Evolutionary conservation across 306 rosid genomes (phyloP).

Genomic region (Quercus wislizeni): DNA sequence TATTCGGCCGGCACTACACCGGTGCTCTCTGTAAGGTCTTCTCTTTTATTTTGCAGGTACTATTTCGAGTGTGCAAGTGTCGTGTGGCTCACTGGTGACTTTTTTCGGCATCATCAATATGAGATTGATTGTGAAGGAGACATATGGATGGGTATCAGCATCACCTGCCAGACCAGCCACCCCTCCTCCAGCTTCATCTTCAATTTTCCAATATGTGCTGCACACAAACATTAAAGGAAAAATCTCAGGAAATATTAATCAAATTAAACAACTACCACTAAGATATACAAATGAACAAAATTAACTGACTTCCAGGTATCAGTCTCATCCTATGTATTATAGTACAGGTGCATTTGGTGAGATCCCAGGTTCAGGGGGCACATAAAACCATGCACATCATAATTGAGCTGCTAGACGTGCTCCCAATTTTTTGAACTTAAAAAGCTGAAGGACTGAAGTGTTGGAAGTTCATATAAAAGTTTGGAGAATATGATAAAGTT

Average conservation of each 20-base stretch:
- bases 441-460: not conserved
- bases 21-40: too few species aligned
- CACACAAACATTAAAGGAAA: slow-evolving; percentile 15
- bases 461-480: slow-evolving; percentile 4
- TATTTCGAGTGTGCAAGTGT: too few species aligned
- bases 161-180: slow-evolving; percentile 85
- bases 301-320: not conserved
- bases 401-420: too few species aligned
- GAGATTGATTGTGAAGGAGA: slow-evolving; percentile 79
- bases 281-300: not conserved
- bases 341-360: too few species aligned
- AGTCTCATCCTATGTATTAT: too few species aligned
- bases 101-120: not conserved
- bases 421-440: too few species aligned
- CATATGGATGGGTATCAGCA: slow-evolving; percentile 73
- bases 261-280: not conserved
- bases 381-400: too few species aligned
- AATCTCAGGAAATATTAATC: slow-evolving; percentile 6
- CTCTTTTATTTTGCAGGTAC: too few species aligned
- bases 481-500: slow-evolving; percentile 9
- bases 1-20: too few species aligned
- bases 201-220: slow-evolving; percentile 82
- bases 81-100: too few species aligned
- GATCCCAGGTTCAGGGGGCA: too few species aligned
- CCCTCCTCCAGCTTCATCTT: slow-evolving; percentile 75